Conservation (phyloP, 257 asterid species). For the Agastache rugosa region DNA sequence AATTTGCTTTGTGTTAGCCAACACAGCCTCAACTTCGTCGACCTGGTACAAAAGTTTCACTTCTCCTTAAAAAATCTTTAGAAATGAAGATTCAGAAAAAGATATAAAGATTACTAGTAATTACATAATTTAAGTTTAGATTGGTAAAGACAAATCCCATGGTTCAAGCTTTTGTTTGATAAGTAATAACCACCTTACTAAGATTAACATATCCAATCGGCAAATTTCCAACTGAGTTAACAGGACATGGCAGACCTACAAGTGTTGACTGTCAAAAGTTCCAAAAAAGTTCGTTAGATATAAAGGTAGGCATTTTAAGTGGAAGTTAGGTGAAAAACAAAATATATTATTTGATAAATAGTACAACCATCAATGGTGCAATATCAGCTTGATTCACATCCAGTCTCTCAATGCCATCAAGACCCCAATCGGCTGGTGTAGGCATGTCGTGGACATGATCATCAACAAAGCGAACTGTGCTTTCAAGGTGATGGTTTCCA, state of each 20-base stretch:
- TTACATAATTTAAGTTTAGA: slow-evolving; percentile 16
- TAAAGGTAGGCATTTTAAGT: slow-evolving; percentile 19
- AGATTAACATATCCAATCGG: slow-evolving; percentile 80
- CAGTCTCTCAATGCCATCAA: slow-evolving; percentile 80
- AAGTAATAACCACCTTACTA: slow-evolving; percentile 60
- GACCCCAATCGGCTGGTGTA: slow-evolving; percentile 97
- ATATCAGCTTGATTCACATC: slow-evolving; percentile 99
- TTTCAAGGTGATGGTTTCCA: slow-evolving; percentile 52
- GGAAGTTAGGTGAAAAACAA: slow-evolving; percentile 15
- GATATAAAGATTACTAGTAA: slow-evolving; percentile 3
- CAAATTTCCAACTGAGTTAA: slow-evolving; percentile 90
- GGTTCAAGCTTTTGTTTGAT: slow-evolving; percentile 24
- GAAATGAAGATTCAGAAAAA: slow-evolving; percentile 7
- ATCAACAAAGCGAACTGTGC: slow-evolving; percentile 70
- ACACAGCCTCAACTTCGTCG: slow-evolving; percentile 88
- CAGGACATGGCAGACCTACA: slow-evolving; percentile 91
- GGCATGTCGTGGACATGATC: slow-evolving; percentile 83
- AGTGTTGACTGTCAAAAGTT: slow-evolving; percentile 82
- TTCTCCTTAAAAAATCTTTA: slow-evolving; percentile 26
- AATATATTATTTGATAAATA: slow-evolving; percentile 34
- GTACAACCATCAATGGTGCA: slow-evolving; percentile 89
- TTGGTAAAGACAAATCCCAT: slow-evolving; percentile 21
- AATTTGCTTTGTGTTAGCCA: slow-evolving; percentile 91
- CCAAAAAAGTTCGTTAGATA: slow-evolving; percentile 37
- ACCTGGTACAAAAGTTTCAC: slow-evolving; percentile 51